phyloP scores from a whole-genome alignment of 257 asterid genomes.

The Capsicum pubescens region DNA sequence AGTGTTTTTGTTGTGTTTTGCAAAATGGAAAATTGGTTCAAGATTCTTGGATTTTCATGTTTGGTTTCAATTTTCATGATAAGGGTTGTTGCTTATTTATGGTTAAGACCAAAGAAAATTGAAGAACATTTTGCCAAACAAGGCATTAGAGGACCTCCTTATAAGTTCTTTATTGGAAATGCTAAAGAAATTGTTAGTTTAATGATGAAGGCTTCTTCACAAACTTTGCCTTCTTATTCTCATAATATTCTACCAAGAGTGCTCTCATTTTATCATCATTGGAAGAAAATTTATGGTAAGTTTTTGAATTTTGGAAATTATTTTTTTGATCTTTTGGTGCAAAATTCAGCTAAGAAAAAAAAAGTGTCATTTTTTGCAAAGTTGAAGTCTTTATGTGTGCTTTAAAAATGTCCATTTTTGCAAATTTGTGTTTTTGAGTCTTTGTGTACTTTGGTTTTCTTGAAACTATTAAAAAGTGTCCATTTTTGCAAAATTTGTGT shows the following conservation, averaged over 20 bases:
- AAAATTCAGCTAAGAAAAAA: not conserved
- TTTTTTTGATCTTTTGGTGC: not conserved
- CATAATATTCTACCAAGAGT: conserved; percentile 58
- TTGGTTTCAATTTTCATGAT: conserved; percentile 30
- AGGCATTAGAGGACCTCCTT: conserved; percentile 59
- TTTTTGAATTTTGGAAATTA: not conserved
- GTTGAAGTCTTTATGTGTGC: not conserved
- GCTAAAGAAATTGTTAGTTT: conserved; percentile 56
- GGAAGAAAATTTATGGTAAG: conserved; percentile 59
- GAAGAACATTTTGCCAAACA: conserved; percentile 56
- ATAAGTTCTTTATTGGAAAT: conserved; percentile 52
- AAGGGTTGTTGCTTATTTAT: conserved; percentile 37
- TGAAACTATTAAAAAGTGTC: not conserved
- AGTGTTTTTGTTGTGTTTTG: no score
- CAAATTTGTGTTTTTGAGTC: not conserved
- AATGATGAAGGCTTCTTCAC: conserved; percentile 55
- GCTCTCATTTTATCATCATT: conserved; percentile 57
- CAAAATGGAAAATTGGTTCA: conserved; percentile 19
- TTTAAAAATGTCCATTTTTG: not conserved
- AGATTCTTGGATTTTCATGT: conserved; percentile 29
- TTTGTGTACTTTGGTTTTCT: not conserved
- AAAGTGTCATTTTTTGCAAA: not conserved
- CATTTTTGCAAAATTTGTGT: not conserved
- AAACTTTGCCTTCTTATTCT: conserved; percentile 47
- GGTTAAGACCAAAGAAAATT: conserved; percentile 55